Evolutionary conservation across 805 yeast species (phyloP).

Genomic region (Scheffersomyces ergatensis): DNA sequence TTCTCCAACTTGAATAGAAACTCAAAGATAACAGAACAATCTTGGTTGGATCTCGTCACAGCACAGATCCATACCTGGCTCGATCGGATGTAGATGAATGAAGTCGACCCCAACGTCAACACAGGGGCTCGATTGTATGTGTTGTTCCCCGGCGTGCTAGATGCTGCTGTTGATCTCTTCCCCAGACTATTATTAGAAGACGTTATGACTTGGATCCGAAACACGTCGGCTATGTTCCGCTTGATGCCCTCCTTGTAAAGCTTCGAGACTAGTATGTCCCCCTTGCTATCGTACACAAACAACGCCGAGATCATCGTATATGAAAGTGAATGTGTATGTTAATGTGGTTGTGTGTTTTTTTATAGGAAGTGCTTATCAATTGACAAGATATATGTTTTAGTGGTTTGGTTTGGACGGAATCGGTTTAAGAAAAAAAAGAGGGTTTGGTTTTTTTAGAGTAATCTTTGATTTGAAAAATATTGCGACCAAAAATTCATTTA

Average conservation of each 20-base stretch:
- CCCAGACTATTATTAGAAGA: conserved; percentile 5
- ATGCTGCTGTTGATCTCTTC: conserved; percentile 15
- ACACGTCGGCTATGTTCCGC: conserved; percentile 79
- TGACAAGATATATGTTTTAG: too few species aligned
- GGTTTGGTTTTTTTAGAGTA: too few species aligned
- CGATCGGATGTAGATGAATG: conserved; percentile 73
- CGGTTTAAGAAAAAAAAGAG: too few species aligned
- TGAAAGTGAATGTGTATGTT: too few species aligned
- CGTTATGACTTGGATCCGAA: conserved; percentile 86
- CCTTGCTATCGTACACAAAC: conserved; percentile 74
- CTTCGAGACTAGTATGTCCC: conserved; percentile 79
- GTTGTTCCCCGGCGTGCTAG: conserved; percentile 14
- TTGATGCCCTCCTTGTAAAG: conserved; percentile 73
- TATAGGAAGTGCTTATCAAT: too few species aligned
- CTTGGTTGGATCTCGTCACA: conserved; percentile 85
- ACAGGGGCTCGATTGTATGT: conserved; percentile 35
- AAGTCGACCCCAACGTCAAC: conserved; percentile 87
- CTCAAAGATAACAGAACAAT: conserved; percentile 78
- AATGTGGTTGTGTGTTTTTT: too few species aligned
- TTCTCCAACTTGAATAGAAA: conserved; percentile 63
- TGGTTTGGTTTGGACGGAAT: too few species aligned
- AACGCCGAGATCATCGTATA: conserved; percentile 86
- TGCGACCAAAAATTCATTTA: too few species aligned
- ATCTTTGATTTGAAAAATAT: too few species aligned
- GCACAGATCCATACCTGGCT: conserved; percentile 77